Conservation (phyloP, 352 stramenopile genomes). For the Phytophthora pini region DNA sequence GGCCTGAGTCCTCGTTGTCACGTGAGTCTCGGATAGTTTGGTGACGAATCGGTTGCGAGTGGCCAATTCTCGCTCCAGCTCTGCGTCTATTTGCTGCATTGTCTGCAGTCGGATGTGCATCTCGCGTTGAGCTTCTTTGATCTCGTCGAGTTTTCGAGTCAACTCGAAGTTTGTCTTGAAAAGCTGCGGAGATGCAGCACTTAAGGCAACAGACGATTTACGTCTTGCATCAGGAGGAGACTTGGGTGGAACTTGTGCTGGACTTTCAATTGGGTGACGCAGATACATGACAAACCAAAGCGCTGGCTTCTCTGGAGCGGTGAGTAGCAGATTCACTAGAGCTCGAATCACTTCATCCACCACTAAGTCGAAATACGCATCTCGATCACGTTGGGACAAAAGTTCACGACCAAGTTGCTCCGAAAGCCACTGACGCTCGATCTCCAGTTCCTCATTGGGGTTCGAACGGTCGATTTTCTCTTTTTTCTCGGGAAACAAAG, state of each 20-base stretch:
- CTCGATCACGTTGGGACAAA: conserved; percentile 46
- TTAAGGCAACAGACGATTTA: conserved; percentile 20
- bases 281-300: conserved; percentile 61
- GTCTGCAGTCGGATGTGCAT: conserved; percentile 47
- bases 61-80: conserved; percentile 49
- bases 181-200: conserved; percentile 33
- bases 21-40: conserved; percentile 49
- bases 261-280: conserved; percentile 4
- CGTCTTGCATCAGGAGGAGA: neutral
- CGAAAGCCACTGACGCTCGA: conserved; percentile 8
- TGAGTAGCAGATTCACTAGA: conserved; percentile 54
- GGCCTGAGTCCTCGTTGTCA: conserved; percentile 67
- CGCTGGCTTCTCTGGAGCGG: conserved; percentile 38
- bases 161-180: conserved; percentile 75
- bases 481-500: conserved; percentile 28
- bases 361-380: conserved; percentile 52
- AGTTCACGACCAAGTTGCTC: conserved; percentile 24
- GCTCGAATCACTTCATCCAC: conserved; percentile 45
- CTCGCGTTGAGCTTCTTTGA: conserved; percentile 47
- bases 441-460: neutral
- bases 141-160: conserved; percentile 54
- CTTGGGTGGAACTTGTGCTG: neutral
- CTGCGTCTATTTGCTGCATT: conserved; percentile 25
- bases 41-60: conserved; percentile 59
- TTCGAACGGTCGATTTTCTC: neutral